These are phyloP conservation scores for Apiotrichum domesticum DNA, from an alignment of 1,284 basidiomycete genomes.

Conservation along the genomic window DNA sequence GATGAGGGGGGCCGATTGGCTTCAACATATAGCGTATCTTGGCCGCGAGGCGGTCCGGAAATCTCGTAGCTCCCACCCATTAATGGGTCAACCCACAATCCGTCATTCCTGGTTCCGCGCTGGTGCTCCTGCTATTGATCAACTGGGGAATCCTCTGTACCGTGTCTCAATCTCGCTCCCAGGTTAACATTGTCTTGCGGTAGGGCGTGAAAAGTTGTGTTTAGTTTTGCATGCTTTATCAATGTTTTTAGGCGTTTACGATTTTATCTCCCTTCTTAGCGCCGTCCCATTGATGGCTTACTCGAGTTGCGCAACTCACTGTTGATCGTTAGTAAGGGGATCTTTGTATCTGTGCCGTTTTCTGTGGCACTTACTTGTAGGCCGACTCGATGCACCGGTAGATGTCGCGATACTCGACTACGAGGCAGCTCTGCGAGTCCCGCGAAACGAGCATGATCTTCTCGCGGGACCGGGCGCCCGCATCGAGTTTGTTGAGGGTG, in stretches of 20 bases:
- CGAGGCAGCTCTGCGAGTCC: constrained; percentile 85
- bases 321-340: neutral
- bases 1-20: no score
- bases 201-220: no score
- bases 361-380: constrained; percentile 52
- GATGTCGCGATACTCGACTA: constrained; percentile 91
- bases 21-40: no score
- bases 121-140: no score
- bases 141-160: no score
- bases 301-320: constrained; percentile 12
- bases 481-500: constrained; percentile 67
- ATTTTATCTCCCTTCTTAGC: neutral
- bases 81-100: no score
- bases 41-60: no score
- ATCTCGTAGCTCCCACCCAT: no score
- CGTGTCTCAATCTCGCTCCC: no score
- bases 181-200: no score
- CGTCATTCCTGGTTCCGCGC: no score
- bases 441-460: constrained; percentile 82
- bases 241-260: constrained; percentile 6
- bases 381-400: constrained; percentile 77
- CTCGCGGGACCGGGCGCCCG: constrained; percentile 64
- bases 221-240: constrained; percentile 2
- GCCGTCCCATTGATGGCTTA: constrained; percentile 5
- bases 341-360: neutral